Evolutionary conservation across 2,329 filamentous ascomycete species (phyloP), one percentile per base, ranked within the genome.

Genomic region (Nigrograna mackinnonii): DNA sequence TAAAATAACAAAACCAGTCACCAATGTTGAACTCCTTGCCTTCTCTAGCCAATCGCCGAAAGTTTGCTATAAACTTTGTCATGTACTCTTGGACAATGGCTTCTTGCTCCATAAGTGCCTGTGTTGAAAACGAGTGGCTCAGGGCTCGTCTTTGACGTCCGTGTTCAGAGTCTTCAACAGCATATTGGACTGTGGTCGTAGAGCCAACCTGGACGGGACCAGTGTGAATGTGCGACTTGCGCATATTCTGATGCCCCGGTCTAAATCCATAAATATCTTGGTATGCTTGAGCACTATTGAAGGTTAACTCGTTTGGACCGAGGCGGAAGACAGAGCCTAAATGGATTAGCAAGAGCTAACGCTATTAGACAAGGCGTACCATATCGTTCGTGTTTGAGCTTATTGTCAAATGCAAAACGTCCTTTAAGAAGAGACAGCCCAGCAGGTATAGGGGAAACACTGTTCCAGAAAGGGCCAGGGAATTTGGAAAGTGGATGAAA

Each of bases 281-380:
- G 61, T 69, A 77, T 2, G 60, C 58, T 4, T 63, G 46, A 9
- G 60, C 55, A 5, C 62, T 57, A 32, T 60, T 67, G 55, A 76
- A 78, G 2, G 72, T 68, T 4, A 78, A 64, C 49, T 77, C 72
- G 40, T 74, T 66, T 3, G 75, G 74, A 3, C 62, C 64, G 33
- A 76, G 57, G 7, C 76, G 70, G 7, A 78, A 72, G 2, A 78
- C 67, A 2, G 64, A 60, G 16, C 52, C 50, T 41, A 19, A n/a
- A 24, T 13, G 5, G n/a, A 12, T 26, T 30, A 17, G 16, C 13
- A 5, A 14, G 18, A 6, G 12, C 11, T 13, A 22, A 4, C 12
- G 13, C 9, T 9, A 28, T 33, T 9, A 33, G 9, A 33, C 16
- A 7, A 33, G 7, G 16, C 19, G 24, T 33, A 12, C 75, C 75